A percentile compares a stretch with the other conserved stretches of the same genome.
Conservation (phyloP, 768 basidiomycete species). For the Suillus luteus region DNA sequence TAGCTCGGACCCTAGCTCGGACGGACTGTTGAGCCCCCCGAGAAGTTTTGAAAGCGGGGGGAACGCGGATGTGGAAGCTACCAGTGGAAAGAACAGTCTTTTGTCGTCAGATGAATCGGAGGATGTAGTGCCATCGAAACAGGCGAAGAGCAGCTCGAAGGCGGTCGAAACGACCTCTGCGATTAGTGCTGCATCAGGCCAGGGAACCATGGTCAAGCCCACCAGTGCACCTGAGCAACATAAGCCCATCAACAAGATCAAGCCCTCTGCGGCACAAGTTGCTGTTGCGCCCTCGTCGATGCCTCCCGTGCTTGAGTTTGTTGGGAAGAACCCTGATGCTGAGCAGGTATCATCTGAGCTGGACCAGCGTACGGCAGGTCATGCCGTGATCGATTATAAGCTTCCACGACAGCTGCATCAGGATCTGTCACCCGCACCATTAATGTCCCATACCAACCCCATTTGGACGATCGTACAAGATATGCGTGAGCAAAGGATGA, state of each 20-base stretch:
- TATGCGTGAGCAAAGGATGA: constrained; percentile 97
- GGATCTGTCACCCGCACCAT: constrained; percentile 52
- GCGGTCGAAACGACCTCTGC: constrained; percentile 11
- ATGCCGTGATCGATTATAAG: constrained; percentile 52
- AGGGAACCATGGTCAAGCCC: constrained; percentile 7
- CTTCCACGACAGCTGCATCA: constrained; percentile 62
- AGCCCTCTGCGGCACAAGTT: background rate
- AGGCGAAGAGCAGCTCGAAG: background rate
- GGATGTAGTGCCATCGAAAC: background rate
- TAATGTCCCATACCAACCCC: constrained; percentile 73
- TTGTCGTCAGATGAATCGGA: constrained; percentile 15
- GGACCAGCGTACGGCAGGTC: constrained; percentile 16
- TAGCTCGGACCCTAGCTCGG: constrained; percentile 20
- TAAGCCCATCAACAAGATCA: constrained; percentile 6
- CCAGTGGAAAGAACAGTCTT: constrained; percentile 13
- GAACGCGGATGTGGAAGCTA: constrained; percentile 17
- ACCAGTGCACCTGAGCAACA: constrained; percentile 2
- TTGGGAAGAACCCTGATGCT: constrained; percentile 5
- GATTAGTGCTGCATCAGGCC: background rate
- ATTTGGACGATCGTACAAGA: constrained; percentile 84
- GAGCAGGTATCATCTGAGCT: constrained; percentile 11
- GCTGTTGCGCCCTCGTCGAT: background rate
- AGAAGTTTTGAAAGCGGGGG: constrained; percentile 21
- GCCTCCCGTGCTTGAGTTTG: constrained; percentile 6
- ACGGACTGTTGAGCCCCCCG: constrained; percentile 16